A percentile compares a stretch with the other conserved stretches of the same genome.
phyloP scores from a whole-genome alignment of 2,329 filamentous ascomycete genomes.

The Fusarium redolens region DNA sequence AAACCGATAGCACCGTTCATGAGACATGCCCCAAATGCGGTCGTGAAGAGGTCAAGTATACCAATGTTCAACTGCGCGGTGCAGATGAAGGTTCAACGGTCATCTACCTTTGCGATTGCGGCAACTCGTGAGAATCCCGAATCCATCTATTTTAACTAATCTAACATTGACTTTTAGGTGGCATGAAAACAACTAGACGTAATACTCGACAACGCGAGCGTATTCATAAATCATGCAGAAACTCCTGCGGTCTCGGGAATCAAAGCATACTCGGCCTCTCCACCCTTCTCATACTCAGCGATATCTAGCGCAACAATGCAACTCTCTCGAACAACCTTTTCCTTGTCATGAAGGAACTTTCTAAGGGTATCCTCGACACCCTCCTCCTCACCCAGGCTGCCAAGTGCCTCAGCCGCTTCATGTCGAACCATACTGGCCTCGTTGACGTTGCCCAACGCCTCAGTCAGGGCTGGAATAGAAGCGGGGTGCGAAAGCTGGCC shows the following conservation, averaged over 20 bases:
- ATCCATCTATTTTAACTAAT: slow-evolving; percentile 26
- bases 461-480: slow-evolving; percentile 90
- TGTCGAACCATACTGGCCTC: slow-evolving; percentile 98
- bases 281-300: slow-evolving; percentile 94
- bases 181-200: slow-evolving; percentile 69
- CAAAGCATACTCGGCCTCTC: slow-evolving; percentile 90
- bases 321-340: slow-evolving; percentile 94
- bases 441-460: slow-evolving; percentile 78
- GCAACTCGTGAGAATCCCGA: slow-evolving; percentile 72
- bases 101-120: slow-evolving; percentile 90
- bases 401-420: slow-evolving; percentile 95
- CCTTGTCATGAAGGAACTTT: slow-evolving; percentile 87
- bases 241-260: slow-evolving; percentile 73
- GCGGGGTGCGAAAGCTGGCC: slow-evolving; percentile 95
- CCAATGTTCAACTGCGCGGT: slow-evolving; percentile 85
- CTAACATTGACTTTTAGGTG: slow-evolving; percentile 53
- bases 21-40: slow-evolving; percentile 85
- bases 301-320: slow-evolving; percentile 96
- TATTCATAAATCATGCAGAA: slow-evolving; percentile 50
- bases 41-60: slow-evolving; percentile 83
- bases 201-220: slow-evolving; percentile 28
- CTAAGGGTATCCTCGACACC: slow-evolving; percentile 89
- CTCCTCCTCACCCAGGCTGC: slow-evolving; percentile 91
- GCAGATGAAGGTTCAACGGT: slow-evolving; percentile 96
- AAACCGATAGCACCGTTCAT: slow-evolving; percentile 75